A percentile compares a stretch with the other conserved stretches of the same genome.
Evolutionary conservation across 805 yeast genomes (phyloP).

Genomic region (Teunomyces tritomae): DNA sequence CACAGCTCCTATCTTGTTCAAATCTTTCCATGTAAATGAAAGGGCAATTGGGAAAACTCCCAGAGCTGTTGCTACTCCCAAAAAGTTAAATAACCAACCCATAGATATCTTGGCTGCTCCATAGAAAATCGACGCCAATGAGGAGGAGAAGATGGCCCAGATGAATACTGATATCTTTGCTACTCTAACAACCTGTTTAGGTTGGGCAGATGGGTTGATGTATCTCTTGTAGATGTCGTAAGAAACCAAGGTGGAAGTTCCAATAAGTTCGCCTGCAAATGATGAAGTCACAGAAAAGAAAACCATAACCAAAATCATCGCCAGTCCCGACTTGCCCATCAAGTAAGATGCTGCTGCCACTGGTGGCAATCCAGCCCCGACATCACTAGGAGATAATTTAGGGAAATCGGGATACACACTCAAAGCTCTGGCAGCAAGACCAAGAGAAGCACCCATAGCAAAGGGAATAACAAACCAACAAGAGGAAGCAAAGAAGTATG

Average conservation of each 20-base stretch:
- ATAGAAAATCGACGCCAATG: constrained; percentile 20
- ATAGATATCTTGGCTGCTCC: constrained; percentile 24
- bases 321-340: constrained; percentile 27
- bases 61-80: constrained; percentile 25
- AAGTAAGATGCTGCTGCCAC: constrained; percentile 19
- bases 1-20: constrained; percentile 36
- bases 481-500: constrained; percentile 22
- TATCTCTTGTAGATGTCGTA: constrained; percentile 26
- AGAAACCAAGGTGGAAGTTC: constrained; percentile 33
- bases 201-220: constrained; percentile 20
- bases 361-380: constrained; percentile 20
- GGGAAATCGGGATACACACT: constrained; percentile 19
- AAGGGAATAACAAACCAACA: constrained; percentile 28
- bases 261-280: constrained; percentile 41
- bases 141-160: constrained; percentile 20
- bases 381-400: constrained; percentile 13
- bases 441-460: constrained; percentile 27
- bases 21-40: constrained; percentile 28
- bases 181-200: constrained; percentile 20
- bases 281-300: constrained; percentile 43
- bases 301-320: constrained; percentile 28
- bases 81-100: constrained; percentile 39
- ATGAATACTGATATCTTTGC: constrained; percentile 20
- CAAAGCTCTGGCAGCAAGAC: constrained; percentile 38
- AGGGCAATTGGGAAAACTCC: constrained; percentile 23